A percentile compares a stretch with the other conserved stretches of the same genome.
Evolutionary conservation across 345 rosid genomes (phyloP).

Genomic region (Eucalyptus sp.): DNA sequence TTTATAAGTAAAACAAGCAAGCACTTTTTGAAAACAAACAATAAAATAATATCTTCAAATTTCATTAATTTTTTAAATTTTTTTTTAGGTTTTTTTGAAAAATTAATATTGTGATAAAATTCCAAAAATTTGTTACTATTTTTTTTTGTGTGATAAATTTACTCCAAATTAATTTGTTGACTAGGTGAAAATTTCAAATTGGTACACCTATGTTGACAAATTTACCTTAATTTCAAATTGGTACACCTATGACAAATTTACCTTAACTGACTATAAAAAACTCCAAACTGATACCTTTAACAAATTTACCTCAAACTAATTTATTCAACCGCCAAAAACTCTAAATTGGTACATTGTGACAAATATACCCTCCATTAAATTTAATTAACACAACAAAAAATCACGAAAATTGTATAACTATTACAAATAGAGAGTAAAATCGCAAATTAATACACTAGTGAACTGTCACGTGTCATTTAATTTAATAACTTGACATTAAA

Average conservation of each 20-base stretch:
- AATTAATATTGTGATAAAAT: no score
- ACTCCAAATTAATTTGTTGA: rapidly evolving
- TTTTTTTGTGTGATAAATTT: rapidly evolving
- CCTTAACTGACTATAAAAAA: rapidly evolving
- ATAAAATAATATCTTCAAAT: neutral
- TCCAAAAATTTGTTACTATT: no score
- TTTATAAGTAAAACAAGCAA: no score
- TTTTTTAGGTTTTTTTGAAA: no score
- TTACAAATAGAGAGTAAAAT: rapidly evolving
- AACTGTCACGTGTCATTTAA: rapidly evolving
- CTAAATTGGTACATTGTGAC: rapidly evolving
- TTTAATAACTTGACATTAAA: rapidly evolving
- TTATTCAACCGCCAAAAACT: rapidly evolving
- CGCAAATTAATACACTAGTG: rapidly evolving
- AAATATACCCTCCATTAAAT: rapidly evolving
- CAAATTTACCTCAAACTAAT: rapidly evolving
- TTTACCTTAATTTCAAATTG: rapidly evolving
- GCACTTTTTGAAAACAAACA: no score
- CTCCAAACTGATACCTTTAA: rapidly evolving
- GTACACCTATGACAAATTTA: rapidly evolving
- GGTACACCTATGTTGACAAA: rapidly evolving
- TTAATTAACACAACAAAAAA: rapidly evolving
- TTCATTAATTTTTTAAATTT: rapidly evolving
- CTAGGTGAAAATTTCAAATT: rapidly evolving
- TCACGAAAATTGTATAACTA: no score